Conservation (phyloP, 2,329 filamentous ascomycete species). For the Stenocarpella maydis region DNA sequence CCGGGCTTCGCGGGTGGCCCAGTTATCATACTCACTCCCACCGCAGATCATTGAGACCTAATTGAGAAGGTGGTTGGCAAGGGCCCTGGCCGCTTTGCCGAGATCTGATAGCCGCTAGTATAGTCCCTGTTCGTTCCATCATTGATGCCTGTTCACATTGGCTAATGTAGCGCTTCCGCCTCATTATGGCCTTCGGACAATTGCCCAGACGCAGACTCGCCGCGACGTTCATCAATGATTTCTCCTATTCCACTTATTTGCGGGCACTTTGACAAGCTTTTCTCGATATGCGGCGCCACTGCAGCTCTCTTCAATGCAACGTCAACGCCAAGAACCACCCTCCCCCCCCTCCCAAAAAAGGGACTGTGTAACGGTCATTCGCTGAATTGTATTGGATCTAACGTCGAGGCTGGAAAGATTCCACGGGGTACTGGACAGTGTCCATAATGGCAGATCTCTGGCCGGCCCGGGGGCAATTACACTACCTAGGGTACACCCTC, state of each 20-base stretch:
- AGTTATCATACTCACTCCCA: not conserved
- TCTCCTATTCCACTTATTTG: not conserved
- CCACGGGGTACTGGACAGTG: not conserved
- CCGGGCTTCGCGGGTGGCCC: not conserved
- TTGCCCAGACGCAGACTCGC: not conserved
- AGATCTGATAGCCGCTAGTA: constrained; percentile 19
- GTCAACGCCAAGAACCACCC: not conserved
- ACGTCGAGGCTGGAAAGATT: not conserved
- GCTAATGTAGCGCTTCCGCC: not conserved
- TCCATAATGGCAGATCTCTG: too few relatives aligned
- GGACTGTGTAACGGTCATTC: not conserved
- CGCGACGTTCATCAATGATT: not conserved
- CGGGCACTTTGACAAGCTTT: not conserved
- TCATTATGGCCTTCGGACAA: not conserved
- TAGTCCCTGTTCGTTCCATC: constrained; percentile 2
- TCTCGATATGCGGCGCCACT: constrained; percentile 1
- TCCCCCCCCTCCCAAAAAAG: too few relatives aligned
- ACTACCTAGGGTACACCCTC: too few relatives aligned
- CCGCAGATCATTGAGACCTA: constrained; percentile 14
- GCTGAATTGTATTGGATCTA: not conserved
- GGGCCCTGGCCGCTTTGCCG: constrained; percentile 22
- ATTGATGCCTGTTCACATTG: not conserved
- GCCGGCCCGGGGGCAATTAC: too few relatives aligned
- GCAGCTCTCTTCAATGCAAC: constrained; percentile 9
- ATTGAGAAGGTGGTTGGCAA: constrained; percentile 21